Percentiles rank a stretch among this genome's conserved stretches.
These are phyloP conservation scores for Saprolegnia parasitica DNA, from an alignment of 352 stramenopile genomes.

Conservation along the genomic window DNA sequence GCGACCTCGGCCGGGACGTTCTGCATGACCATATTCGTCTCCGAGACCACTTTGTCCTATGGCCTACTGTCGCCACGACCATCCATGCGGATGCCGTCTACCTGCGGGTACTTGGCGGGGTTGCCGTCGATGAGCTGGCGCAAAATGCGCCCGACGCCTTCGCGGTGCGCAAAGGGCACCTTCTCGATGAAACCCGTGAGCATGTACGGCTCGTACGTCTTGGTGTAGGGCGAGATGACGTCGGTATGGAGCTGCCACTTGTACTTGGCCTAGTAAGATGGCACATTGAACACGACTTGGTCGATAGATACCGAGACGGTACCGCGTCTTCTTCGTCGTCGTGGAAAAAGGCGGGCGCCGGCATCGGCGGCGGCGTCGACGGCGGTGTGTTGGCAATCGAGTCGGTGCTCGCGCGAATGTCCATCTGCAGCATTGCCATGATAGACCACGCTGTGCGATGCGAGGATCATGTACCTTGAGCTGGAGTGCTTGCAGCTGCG, in stretches of 20 bases:
- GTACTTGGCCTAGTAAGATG: slow-evolving; percentile 53
- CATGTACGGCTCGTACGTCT: slow-evolving; percentile 42
- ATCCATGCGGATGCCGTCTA: neutral
- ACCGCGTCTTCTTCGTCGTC: slow-evolving; percentile 25
- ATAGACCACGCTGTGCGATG: too few relatives aligned
- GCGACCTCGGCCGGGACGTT: slow-evolving; percentile 47
- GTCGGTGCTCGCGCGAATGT: slow-evolving; percentile 42
- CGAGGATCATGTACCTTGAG: neutral
- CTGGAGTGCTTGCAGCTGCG: slow-evolving; percentile 39
- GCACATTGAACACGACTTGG: slow-evolving; percentile 23
- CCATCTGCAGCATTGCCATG: slow-evolving; percentile 34
- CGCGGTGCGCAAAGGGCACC: slow-evolving; percentile 60
- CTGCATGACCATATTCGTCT: slow-evolving; percentile 70
- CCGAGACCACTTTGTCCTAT: slow-evolving; percentile 37
- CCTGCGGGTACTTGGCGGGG: neutral
- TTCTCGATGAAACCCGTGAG: slow-evolving; percentile 52
- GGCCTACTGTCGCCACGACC: too few relatives aligned
- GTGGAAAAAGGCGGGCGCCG: slow-evolving; percentile 33
- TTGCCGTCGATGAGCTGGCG: slow-evolving; percentile 46
- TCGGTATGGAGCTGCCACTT: slow-evolving; percentile 69
- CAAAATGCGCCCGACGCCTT: slow-evolving; percentile 62
- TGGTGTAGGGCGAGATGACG: slow-evolving; percentile 41
- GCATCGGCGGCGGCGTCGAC: slow-evolving; percentile 68
- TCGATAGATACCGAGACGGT: neutral
- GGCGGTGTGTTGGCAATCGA: slow-evolving; percentile 59